These are phyloP conservation scores for Penicillium waksmanii DNA, from an alignment of 495 filamentous ascomycete species.

Conservation along the genomic window DNA sequence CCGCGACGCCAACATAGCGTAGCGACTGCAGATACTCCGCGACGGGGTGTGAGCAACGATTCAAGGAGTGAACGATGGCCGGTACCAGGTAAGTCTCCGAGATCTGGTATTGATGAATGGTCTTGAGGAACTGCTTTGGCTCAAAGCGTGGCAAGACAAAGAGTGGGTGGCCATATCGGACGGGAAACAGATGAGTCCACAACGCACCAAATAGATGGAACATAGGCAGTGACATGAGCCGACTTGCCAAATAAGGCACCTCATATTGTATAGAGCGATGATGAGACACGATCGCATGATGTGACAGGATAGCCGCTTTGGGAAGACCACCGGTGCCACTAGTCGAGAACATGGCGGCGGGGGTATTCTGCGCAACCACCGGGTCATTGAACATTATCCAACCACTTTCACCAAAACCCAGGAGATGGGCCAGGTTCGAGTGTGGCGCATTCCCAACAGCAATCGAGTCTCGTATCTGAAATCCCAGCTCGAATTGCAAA, in stretches of 20 bases:
- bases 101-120: conserved; percentile 60
- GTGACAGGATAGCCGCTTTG: conserved; percentile 58
- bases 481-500: conserved; percentile 31
- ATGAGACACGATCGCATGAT: conserved; percentile 57
- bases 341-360: conserved; percentile 56
- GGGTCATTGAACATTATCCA: conserved; percentile 57
- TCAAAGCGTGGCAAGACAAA: conserved; percentile 68
- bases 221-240: conserved; percentile 63
- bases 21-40: conserved; percentile 53
- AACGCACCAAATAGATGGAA: conserved; percentile 66
- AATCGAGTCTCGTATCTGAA: conserved; percentile 25
- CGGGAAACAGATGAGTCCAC: conserved; percentile 53
- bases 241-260: conserved; percentile 49
- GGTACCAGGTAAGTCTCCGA: conserved; percentile 67
- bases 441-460: conserved; percentile 23
- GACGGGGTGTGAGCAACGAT: conserved; percentile 44
- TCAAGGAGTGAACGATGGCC: conserved; percentile 59
- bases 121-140: conserved; percentile 54
- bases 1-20: conserved; percentile 51
- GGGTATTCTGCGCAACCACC: conserved; percentile 47
- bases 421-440: conserved; percentile 45
- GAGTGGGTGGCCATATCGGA: conserved; percentile 58
- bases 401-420: conserved; percentile 54
- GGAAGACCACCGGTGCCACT: conserved; percentile 64
- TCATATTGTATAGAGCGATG: conserved; percentile 52